These are phyloP conservation scores for Thalassiosira hispida DNA, from an alignment of 352 stramenopile species.

Conservation along the genomic window DNA sequence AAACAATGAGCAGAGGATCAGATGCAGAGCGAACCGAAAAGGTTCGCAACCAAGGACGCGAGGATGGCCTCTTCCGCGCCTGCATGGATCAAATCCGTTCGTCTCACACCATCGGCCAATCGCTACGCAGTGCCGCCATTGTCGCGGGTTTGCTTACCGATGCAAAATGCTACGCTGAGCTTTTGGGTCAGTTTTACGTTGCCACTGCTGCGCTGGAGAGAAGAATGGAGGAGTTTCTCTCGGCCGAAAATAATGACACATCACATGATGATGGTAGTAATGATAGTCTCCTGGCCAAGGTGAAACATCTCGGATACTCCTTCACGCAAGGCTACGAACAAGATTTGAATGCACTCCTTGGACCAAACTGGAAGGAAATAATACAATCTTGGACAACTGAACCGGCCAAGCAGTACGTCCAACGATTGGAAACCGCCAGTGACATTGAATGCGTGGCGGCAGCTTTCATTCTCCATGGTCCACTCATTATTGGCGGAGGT, in stretches of 20 bases:
- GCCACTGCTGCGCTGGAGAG: conserved; percentile 40
- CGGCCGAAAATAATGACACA: not conserved
- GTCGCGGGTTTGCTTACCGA: conserved; percentile 49
- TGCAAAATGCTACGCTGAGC: conserved; percentile 41
- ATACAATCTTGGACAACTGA: conserved; percentile 21
- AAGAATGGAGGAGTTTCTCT: conserved; percentile 24
- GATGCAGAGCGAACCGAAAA: conserved; percentile 43
- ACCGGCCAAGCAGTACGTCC: conserved; percentile 21
- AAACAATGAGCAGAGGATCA: conserved; percentile 15
- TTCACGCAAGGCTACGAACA: conserved; percentile 46
- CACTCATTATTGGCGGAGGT: conserved; percentile 55
- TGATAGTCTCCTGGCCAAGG: not conserved
- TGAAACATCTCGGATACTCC: conserved; percentile 30
- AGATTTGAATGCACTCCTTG: conserved; percentile 38
- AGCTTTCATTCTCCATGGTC: conserved; percentile 52
- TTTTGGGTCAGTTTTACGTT: conserved; percentile 55
- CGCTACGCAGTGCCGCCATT: conserved; percentile 32
- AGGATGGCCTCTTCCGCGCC: conserved; percentile 49
- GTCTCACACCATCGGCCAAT: conserved; percentile 41
- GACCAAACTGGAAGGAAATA: conserved; percentile 11
- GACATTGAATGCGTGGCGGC: conserved; percentile 36
- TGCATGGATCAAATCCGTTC: conserved; percentile 53
- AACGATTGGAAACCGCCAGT: conserved; percentile 16
- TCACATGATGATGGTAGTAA: no score
- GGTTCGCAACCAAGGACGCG: conserved; percentile 38